Percentiles rank a stretch among this genome's conserved stretches.
These are phyloP conservation scores for sunflower (Helianthus annuus) DNA, from an alignment of 129 eudicot species.

Conservation along the genomic window DNA sequence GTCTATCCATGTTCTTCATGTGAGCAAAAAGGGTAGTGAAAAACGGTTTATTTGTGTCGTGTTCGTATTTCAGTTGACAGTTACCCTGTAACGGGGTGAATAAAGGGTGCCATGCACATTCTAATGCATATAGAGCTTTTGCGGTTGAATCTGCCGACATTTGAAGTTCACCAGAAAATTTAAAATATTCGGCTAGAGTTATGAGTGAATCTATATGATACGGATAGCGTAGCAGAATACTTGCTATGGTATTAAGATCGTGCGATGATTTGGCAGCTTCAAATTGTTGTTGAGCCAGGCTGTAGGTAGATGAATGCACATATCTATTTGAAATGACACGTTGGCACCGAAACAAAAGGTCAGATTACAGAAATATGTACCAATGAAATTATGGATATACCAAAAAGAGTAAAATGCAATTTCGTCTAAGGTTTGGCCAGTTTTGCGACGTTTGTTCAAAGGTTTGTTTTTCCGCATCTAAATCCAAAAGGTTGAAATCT, in stretches of 20 bases:
- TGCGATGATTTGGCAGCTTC: conserved; percentile 85
- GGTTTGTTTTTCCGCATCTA: too few species aligned
- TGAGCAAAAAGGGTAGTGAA: conserved; percentile 69
- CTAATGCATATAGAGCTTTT: conserved; percentile 84
- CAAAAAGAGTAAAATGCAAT: not conserved
- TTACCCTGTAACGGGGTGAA: conserved; percentile 68
- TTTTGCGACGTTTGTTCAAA: too few species aligned
- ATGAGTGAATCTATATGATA: conserved; percentile 88
- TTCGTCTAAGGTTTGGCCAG: too few species aligned
- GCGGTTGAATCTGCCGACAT: conserved; percentile 82
- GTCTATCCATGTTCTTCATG: conserved; percentile 95
- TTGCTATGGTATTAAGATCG: conserved; percentile 81
- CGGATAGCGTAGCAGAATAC: conserved; percentile 71
- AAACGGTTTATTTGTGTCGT: conserved; percentile 67
- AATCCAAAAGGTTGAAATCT: too few species aligned
- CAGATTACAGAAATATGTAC: not conserved
- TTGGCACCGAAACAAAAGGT: not conserved
- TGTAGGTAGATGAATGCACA: conserved; percentile 63
- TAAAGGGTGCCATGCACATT: conserved; percentile 93
- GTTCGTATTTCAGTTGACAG: conserved; percentile 60
- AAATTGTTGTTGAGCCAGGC: conserved; percentile 71
- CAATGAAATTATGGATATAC: not conserved
- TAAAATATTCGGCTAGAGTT: conserved; percentile 83
- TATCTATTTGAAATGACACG: conserved; percentile 49
- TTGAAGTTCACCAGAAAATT: conserved; percentile 85